phyloP scores from a whole-genome alignment of 1,284 basidiomycete species.

The Xerocomus nothofagi region DNA sequence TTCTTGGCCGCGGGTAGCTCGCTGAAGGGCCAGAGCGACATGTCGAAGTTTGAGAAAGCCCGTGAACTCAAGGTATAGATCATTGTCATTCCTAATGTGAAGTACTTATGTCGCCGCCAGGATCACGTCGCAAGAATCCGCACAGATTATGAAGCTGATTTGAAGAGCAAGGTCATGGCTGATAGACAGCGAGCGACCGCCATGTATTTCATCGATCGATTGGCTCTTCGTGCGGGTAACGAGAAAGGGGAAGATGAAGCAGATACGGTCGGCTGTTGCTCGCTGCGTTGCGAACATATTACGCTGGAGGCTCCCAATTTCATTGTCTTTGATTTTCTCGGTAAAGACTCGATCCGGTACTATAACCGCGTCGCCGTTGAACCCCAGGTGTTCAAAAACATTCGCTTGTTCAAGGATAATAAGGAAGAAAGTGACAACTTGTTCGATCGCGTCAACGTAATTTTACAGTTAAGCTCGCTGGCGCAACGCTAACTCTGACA shows the following conservation, averaged over 20 bases:
- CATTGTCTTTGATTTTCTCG: constrained; percentile 93
- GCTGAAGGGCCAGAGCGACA: constrained; percentile 94
- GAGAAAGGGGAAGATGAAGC: constrained; percentile 98
- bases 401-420: constrained; percentile 86
- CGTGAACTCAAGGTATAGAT: constrained; percentile 81
- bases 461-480: constrained; percentile 5
- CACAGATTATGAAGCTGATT: constrained; percentile 79
- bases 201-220: constrained; percentile 95
- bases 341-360: constrained; percentile 97
- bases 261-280: constrained; percentile 97
- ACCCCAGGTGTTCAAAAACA: constrained; percentile 87
- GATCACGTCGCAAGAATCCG: constrained; percentile 89
- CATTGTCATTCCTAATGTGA: background rate
- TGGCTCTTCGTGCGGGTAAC: constrained; percentile 95
- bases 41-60: constrained; percentile 95
- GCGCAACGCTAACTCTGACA: constrained; percentile 8
- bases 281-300: constrained; percentile 91
- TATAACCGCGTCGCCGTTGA: constrained; percentile 89
- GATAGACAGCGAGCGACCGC: constrained; percentile 93
- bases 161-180: constrained; percentile 89
- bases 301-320: constrained; percentile 84
- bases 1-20: constrained; percentile 93
- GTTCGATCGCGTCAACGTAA: constrained; percentile 91
- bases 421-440: constrained; percentile 88
- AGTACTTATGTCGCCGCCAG: constrained; percentile 43